A percentile compares a stretch with the other conserved stretches of the same genome.
phyloP scores from a whole-genome alignment of 352 stramenopile genomes.

The Phytopythium cucurbitacearum region DNA sequence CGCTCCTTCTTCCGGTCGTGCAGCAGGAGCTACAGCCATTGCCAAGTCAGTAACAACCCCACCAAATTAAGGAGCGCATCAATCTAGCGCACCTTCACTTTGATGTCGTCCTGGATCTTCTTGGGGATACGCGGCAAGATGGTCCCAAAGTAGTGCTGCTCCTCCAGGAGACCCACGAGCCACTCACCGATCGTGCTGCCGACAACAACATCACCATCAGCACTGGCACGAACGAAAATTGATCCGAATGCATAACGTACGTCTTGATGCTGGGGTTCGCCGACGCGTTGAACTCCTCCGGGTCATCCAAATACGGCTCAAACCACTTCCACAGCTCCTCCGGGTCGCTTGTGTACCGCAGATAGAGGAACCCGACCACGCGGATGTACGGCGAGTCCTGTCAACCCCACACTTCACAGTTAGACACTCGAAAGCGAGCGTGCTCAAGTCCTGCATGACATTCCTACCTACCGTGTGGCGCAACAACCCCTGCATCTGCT shows the following conservation, averaged over 20 bases:
- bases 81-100: conserved; percentile 80
- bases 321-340: conserved; percentile 93
- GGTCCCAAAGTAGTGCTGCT: conserved; percentile 96
- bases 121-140: conserved; percentile 96
- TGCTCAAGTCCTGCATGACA: neutral
- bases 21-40: conserved; percentile 63
- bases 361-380: conserved; percentile 96
- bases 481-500: conserved; percentile 95
- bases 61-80: conserved; percentile 1
- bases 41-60: no score
- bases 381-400: conserved; percentile 96
- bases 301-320: conserved; percentile 94
- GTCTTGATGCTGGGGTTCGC: conserved; percentile 78
- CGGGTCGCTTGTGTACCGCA: conserved; percentile 94
- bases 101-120: conserved; percentile 94
- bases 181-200: conserved; percentile 92
- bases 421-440: neutral
- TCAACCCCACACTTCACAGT: neutral
- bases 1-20: conserved; percentile 65
- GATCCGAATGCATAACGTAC: conserved; percentile 22
- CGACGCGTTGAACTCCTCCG: conserved; percentile 89
- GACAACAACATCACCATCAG: conserved; percentile 12
- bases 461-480: conserved; percentile 64
- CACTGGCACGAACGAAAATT: neutral
- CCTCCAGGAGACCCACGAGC: conserved; percentile 86